Percentiles rank a stretch among this genome's conserved stretches.
phyloP scores from a whole-genome alignment of 2,329 filamentous ascomycete species.

The Rutstroemia sp. region DNA sequence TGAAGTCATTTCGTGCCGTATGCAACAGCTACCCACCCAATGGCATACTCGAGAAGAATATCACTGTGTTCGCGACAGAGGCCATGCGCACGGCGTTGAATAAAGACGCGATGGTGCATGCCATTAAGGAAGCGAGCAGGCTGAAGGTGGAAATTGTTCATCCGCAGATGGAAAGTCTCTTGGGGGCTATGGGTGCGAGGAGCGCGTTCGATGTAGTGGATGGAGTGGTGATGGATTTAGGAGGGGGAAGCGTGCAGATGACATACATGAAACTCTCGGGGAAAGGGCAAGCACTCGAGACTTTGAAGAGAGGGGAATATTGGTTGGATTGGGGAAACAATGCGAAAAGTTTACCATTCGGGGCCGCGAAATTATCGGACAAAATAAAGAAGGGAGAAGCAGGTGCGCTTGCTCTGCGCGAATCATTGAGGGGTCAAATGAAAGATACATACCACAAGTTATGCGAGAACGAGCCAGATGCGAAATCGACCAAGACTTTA shows the following conservation, averaged over 20 bases:
- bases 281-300: too few species aligned
- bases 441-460: slow-evolving; percentile 50
- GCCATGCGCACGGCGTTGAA: slow-evolving; percentile 79
- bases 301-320: slow-evolving; percentile 32
- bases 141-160: slow-evolving; percentile 66
- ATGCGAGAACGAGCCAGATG: slow-evolving; percentile 31
- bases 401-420: background rate
- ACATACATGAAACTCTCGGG: slow-evolving; percentile 49
- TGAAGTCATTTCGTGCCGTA: slow-evolving; percentile 64
- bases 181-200: slow-evolving; percentile 77
- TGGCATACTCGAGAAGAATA: slow-evolving; percentile 55
- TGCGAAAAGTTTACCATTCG: slow-evolving; percentile 53
- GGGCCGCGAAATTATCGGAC: slow-evolving; percentile 49
- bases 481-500: slow-evolving; percentile 39
- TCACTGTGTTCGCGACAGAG: slow-evolving; percentile 78
- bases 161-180: slow-evolving; percentile 73
- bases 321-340: slow-evolving; percentile 45
- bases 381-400: slow-evolving; percentile 33
- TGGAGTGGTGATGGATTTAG: slow-evolving; percentile 80
- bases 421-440: slow-evolving; percentile 45
- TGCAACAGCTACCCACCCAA: slow-evolving; percentile 50
- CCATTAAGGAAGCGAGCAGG: slow-evolving; percentile 56
- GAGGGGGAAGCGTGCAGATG: slow-evolving; percentile 64
- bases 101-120: slow-evolving; percentile 55
- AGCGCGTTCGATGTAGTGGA: slow-evolving; percentile 64